Evolutionary conservation across 2,329 filamentous ascomycete genomes (phyloP), one percentile per base, ranked within the genome.

Genomic region (Passalora sequoiae): DNA sequence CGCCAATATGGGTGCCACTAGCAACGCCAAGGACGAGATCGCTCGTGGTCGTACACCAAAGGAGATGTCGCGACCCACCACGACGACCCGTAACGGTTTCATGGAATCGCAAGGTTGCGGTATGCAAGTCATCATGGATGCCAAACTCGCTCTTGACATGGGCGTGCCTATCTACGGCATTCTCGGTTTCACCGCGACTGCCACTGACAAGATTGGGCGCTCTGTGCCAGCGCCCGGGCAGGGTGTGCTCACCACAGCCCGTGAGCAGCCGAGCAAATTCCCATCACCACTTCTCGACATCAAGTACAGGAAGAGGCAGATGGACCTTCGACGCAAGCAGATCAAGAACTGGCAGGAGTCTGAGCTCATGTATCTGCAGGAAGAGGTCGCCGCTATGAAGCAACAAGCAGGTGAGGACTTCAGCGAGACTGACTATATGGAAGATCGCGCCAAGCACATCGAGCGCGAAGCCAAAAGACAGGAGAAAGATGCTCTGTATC

Each of bases 1-100:
- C 66, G 92, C 92, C 75, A 98, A 98, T 76, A 98, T 98, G 92
- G 94, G 95, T 72, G 92, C 92, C 47, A 98, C 92, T 43, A 96
- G 89, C 78, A 98, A 97, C 64, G 89, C 91, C 19, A 85, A 96
- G 49, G 89, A 97, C 57, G 94, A 98, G 67, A 87, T 98, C 58
- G 88, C 83, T 7, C 92, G 97, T 61, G 92, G 92, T 36, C 87
- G 92, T 55, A 97, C 92, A 38, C 91, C 92, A 9, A 81, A 83
- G 68, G 92, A 98, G 70, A 98, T 98, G 92, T 98, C 94, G 22
- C 84, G 92, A 50, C 92, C 92, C 4, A 94, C 89, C 4, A 98
- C 92, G 32, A 98, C 92, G 3, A 98, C 92, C 50, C 80, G 92
- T 69, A 92, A 89, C 60, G 92, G 92, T 39, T 98, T 98, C 76